Base-by-base conservation (phyloP, 192 early-diverging fungal genomes). In the Umbelopsis sp. region DNA sequence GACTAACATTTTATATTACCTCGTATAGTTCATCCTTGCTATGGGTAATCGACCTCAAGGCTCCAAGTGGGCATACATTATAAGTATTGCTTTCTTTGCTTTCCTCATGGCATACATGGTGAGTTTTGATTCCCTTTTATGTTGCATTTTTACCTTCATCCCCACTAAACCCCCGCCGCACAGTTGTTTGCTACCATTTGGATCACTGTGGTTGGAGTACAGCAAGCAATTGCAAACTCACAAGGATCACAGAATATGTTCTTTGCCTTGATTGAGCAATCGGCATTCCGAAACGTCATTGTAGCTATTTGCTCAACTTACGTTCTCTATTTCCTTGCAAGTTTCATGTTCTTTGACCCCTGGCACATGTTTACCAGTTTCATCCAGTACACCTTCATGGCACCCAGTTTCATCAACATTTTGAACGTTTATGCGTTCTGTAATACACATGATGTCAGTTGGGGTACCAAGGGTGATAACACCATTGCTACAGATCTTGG, bases 11-110 rank as follows among this genome's bases (percentile, higher is more conserved):
- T 75, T 11, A 41, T 3, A 6, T 11, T 41, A 41, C 4, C 38
- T 41, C n/a, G n/a, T n/a, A n/a, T n/a, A 41, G 70, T 93, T 98
- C 80, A 92, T 99, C 50, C 84, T 92, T 22, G 91, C 95, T 71
- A 82, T 99, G 75, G 97, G 97, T 71, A 99, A 99, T 80, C 88
- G 96, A 45, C 97, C 97, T 54, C 95, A 98, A 79, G 97, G 95
- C n/a, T 77, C 86, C 24, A 92, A 87, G 80, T 83, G 82, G 47
- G 85, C 96, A 34, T 96, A 95, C 73, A 88, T 85, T 34, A 70
- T 85, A 24, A 88, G 86, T 45, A 94, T 95, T 86, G 26, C 77
- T n/a, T 79, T 85, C 59, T 87, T 84, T 76, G 78, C 80, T n/a
- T 9, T 86, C 9, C 78, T 88, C 31, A 86, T 84, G 76, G 77